These are phyloP conservation scores for Podaxis sp. DNA, from an alignment of 768 basidiomycete genomes.

Conservation along the genomic window DNA sequence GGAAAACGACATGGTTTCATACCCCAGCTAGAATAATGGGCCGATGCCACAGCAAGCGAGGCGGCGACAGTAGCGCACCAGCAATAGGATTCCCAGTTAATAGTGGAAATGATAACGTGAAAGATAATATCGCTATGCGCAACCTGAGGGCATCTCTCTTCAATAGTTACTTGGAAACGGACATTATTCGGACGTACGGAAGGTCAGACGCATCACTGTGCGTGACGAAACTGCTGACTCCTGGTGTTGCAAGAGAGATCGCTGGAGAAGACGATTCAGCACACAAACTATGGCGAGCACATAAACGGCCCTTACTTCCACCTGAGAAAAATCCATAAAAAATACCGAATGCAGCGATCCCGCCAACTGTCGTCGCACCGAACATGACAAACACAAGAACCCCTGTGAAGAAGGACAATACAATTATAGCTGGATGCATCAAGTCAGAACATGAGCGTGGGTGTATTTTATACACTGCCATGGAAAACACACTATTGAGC, in stretches of 20 bases:
- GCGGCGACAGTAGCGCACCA: conserved; percentile 41
- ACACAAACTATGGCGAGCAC: not conserved
- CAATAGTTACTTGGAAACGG: not conserved
- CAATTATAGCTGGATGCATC: conserved; percentile 36
- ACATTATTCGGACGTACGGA: conserved; percentile 26
- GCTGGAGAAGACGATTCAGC: conserved; percentile 21
- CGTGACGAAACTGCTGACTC: conserved; percentile 34
- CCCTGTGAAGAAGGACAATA: conserved; percentile 34
- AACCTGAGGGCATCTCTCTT: conserved; percentile 13
- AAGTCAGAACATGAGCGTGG: not conserved
- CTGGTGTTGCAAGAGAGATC: conserved; percentile 35
- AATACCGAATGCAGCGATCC: conserved; percentile 39
- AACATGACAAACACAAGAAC: conserved; percentile 48
- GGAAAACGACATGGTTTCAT: conserved; percentile 12
- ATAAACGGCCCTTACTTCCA: conserved; percentile 32
- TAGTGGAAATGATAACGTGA: conserved; percentile 38
- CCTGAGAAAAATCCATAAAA: conserved; percentile 56
- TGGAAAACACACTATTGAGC: conserved; percentile 36
- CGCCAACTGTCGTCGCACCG: conserved; percentile 36
- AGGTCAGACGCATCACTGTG: conserved; percentile 39
- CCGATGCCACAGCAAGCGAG: conserved; percentile 33
- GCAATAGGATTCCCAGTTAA: conserved; percentile 49
- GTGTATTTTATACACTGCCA: not conserved
- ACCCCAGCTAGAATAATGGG: conserved; percentile 44
- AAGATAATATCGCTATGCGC: conserved; percentile 43